phyloP scores from a whole-genome alignment of 129 eudicot species.

The Flaveria brownii region DNA sequence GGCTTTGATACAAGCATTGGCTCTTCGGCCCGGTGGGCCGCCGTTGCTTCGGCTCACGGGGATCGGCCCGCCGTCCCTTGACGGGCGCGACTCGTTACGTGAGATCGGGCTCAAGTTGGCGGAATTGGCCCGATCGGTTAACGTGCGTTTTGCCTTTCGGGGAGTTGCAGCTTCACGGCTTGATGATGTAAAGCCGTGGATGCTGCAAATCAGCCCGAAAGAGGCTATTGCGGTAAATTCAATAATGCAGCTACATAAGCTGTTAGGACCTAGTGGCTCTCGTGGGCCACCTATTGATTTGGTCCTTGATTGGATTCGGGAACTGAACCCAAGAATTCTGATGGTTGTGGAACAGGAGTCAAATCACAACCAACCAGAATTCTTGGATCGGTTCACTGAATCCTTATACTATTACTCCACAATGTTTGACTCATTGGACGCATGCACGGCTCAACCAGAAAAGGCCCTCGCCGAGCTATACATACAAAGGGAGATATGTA shows the following conservation, averaged over 20 bases:
- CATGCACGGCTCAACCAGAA: slow-evolving; percentile 42
- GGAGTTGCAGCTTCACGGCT: slow-evolving; percentile 59
- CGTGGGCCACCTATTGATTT: slow-evolving; percentile 42
- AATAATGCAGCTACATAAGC: slow-evolving; percentile 61
- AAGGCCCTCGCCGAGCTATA: slow-evolving; percentile 60
- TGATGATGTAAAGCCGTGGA: slow-evolving; percentile 65
- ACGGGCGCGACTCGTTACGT: slow-evolving; percentile 55
- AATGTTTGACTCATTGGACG: slow-evolving; percentile 80
- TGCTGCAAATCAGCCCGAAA: slow-evolving; percentile 56
- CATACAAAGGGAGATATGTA: slow-evolving; percentile 67
- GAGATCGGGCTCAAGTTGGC: slow-evolving; percentile 68
- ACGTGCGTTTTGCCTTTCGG: slow-evolving; percentile 63
- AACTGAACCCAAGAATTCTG: slow-evolving; percentile 59
- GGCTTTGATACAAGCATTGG: slow-evolving; percentile 79
- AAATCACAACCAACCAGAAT: slow-evolving; percentile 62
- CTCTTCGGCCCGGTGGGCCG: slow-evolving; percentile 75
- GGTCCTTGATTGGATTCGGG: slow-evolving; percentile 52
- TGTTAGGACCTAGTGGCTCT: slow-evolving; percentile 38
- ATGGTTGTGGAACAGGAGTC: slow-evolving; percentile 87
- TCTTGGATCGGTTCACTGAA: slow-evolving; percentile 67
- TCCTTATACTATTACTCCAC: slow-evolving; percentile 74
- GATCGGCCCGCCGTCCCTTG: slow-evolving; percentile 55
- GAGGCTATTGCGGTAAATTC: slow-evolving; percentile 80
- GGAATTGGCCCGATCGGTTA: slow-evolving; percentile 62
- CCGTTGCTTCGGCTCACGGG: slow-evolving; percentile 66